Evolutionary conservation across 768 basidiomycete genomes (phyloP).

Genomic region (Hericium erinaceus): DNA sequence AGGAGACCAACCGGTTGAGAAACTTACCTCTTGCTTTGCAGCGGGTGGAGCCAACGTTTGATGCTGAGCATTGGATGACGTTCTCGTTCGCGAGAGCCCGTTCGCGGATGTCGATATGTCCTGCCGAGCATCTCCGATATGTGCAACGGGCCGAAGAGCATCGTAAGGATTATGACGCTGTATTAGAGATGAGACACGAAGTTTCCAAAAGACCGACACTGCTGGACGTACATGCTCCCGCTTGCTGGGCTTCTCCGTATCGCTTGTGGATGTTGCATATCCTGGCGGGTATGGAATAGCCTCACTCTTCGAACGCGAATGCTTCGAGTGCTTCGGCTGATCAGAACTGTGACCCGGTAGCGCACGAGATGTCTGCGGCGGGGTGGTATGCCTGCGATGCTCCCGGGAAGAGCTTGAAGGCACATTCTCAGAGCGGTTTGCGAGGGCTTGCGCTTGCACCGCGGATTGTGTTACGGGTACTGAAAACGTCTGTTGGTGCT

Average conservation of each 20-base stretch:
- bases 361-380: neutral
- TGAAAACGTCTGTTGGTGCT: neutral
- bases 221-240: constrained; percentile 7
- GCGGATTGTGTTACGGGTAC: neutral
- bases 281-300: constrained; percentile 14
- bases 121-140: neutral
- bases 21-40: neutral
- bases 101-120: neutral
- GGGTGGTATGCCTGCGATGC: neutral
- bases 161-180: neutral
- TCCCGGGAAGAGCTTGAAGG: neutral
- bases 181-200: neutral
- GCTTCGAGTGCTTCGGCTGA: constrained; percentile 4
- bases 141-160: neutral
- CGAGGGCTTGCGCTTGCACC: neutral
- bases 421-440: neutral
- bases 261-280: constrained; percentile 15
- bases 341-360: neutral
- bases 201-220: neutral
- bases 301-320: constrained; percentile 9
- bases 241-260: constrained; percentile 9
- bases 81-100: neutral
- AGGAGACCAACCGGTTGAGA: neutral
- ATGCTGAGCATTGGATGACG: neutral
- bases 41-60: neutral